phyloP scores from a whole-genome alignment of 805 yeast genomes.

The Kodamaea hsintzibuensis region DNA sequence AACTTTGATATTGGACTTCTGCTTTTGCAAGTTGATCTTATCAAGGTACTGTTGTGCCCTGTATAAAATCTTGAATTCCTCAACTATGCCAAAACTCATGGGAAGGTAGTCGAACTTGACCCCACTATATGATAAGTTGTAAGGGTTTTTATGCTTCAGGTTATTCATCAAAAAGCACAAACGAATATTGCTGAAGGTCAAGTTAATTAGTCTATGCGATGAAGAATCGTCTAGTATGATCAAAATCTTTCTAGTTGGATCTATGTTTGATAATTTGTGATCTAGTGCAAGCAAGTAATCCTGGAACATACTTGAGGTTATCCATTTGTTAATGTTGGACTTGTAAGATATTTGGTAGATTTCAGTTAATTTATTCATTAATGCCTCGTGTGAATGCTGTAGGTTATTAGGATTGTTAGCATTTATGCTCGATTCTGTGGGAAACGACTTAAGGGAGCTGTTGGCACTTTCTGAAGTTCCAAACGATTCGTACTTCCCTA shows the following conservation, averaged over 20 bases:
- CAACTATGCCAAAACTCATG: slow-evolving; percentile 62
- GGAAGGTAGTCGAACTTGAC: slow-evolving; percentile 57
- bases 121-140: slow-evolving; percentile 39
- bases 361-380: slow-evolving; percentile 45
- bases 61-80: slow-evolving; percentile 59
- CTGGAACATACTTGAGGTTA: slow-evolving; percentile 62
- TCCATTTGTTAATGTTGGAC: slow-evolving; percentile 61
- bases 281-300: slow-evolving; percentile 62
- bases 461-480: slow-evolving; percentile 33
- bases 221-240: slow-evolving; percentile 62
- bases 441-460: slow-evolving; percentile 19
- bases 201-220: slow-evolving; percentile 54
- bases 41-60: slow-evolving; percentile 57
- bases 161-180: slow-evolving; percentile 41
- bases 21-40: slow-evolving; percentile 38
- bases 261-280: slow-evolving; percentile 50
- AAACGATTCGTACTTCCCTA: slow-evolving; percentile 56
- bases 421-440: not conserved
- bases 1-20: slow-evolving; percentile 14
- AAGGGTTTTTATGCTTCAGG: slow-evolving; percentile 38
- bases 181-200: slow-evolving; percentile 37
- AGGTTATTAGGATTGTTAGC: not conserved
- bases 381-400: slow-evolving; percentile 6
- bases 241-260: slow-evolving; percentile 49
- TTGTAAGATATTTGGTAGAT: slow-evolving; percentile 56